A percentile compares a stretch with the other conserved stretches of the same genome.
Evolutionary conservation across 441 rosid species (phyloP).

Genomic region (Arabidopsis lyrata): DNA sequence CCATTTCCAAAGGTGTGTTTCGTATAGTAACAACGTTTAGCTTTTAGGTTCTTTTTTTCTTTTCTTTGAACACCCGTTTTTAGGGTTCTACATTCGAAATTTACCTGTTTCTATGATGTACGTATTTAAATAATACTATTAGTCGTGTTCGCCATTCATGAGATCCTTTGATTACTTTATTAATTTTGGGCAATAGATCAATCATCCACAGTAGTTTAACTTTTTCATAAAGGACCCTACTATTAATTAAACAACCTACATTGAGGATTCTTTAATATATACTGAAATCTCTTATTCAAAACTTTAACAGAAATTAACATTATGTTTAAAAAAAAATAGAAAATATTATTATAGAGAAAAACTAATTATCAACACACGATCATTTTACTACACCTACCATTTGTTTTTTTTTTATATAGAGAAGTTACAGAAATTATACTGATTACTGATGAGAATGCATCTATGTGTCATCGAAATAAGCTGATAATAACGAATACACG

Average conservation of each 20-base stretch:
- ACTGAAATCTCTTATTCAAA: neutral
- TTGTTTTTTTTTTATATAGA: too few species aligned
- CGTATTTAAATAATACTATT: conserved; percentile 10
- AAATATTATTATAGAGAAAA: too few species aligned
- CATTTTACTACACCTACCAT: too few species aligned
- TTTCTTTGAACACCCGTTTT: neutral
- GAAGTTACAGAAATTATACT: too few species aligned
- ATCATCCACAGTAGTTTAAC: conserved; percentile 3
- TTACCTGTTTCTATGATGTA: conserved; percentile 26
- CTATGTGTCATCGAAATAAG: conserved; percentile 28
- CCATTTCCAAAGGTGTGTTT: conserved; percentile 22
- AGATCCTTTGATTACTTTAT: conserved; percentile 30
- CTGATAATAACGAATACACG: conserved; percentile 31
- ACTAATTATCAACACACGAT: too few species aligned
- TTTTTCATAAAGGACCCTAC: neutral
- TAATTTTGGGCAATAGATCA: conserved; percentile 2
- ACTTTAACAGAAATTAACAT: neutral
- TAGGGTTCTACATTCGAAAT: conserved; percentile 20
- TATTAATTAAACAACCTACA: neutral
- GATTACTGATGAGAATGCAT: neutral
- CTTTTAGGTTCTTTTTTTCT: conserved; percentile 3
- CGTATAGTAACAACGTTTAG: conserved; percentile 25
- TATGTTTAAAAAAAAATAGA: too few species aligned
- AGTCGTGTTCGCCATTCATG: conserved; percentile 18
- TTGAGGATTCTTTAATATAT: neutral